Percentiles rank a stretch among this genome's conserved stretches.
Evolutionary conservation across 306 rosid genomes (phyloP).

Genomic region (Casuarina glauca): DNA sequence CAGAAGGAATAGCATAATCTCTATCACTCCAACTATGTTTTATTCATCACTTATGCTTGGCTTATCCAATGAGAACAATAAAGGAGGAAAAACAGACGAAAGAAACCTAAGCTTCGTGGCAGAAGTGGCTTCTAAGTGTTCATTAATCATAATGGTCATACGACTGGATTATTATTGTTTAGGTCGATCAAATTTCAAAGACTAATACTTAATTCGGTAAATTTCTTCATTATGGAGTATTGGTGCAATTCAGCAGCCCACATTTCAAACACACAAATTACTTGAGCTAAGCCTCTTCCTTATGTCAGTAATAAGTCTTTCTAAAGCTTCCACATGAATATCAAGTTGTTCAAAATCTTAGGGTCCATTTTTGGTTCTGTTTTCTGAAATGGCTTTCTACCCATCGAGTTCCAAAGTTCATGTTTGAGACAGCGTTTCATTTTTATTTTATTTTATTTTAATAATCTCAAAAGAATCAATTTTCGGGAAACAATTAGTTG

Average conservation of each 20-base stretch:
- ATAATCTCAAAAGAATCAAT: not conserved
- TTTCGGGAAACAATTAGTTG: not conserved
- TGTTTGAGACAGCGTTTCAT: not conserved
- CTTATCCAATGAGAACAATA: no score
- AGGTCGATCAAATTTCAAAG: not conserved
- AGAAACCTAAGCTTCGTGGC: not conserved
- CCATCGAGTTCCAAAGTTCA: not conserved
- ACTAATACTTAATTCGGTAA: not conserved
- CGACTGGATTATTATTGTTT: not conserved
- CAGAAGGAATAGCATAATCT: slow-evolving; percentile 20
- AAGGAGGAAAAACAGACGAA: not conserved
- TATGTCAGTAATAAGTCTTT: not conserved
- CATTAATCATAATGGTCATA: not conserved
- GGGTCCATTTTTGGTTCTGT: not conserved
- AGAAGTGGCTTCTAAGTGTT: not conserved
- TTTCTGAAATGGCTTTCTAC: not conserved
- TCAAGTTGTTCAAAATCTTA: not conserved
- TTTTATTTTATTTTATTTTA: no score
- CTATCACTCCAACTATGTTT: not conserved
- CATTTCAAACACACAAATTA: not conserved
- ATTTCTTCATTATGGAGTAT: not conserved
- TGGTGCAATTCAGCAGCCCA: not conserved
- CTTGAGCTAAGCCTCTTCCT: not conserved
- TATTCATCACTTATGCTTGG: not conserved
- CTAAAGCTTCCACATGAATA: not conserved